Base-by-base conservation (phyloP, 768 basidiomycete species). In the Coprinopsis sp. region DNA sequence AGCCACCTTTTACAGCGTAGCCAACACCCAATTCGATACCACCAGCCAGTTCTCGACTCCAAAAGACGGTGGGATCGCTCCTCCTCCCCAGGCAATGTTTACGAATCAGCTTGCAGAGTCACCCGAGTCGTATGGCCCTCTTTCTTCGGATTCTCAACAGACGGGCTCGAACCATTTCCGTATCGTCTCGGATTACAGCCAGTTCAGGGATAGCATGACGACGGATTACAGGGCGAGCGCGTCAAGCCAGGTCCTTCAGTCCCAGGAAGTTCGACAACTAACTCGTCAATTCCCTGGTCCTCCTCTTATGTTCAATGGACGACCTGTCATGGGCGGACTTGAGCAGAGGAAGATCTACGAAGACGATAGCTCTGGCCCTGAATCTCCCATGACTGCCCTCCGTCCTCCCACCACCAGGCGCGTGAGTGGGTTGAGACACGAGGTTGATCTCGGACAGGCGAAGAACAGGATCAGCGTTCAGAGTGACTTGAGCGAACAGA, bases 241-340 rank as follows among this genome's bases (percentile, higher is more conserved):
- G 24, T 68, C 71, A 27, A 56, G 60, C 2, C 74, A 78, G 47
- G 70, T 66, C 19, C 50, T 76, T 21, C 62, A 66, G 53, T 64
- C 70, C 16, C n/a, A n/a, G n/a, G n/a, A n/a, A n/a, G 70, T 82
- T 27, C 73, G 71, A 16, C 76, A 78, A 28, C 64, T 82, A 44
- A 70, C 78, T 4, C 51, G 60, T 30, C 74, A 73, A 59, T 84
- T 83, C 63, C 79, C 82, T 29, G 67, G 62, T 12, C 66, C 74
- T 4, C 51, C 51, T 5, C 16, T 49, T 16, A 49, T 24, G 16
- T 49, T 34, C 40, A 49, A 49, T 33, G 47, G 47, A 12, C 39
- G 40, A 1, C 47, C 47, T 12, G 19, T 49, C 22, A 36, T 49
- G 23, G 47, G 30, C 12, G 40, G 33, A 10, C 31, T 49, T 18